Base-by-base conservation (phyloP, 2,329 filamentous ascomycete species). In the Cladorrhinum sp. region DNA sequence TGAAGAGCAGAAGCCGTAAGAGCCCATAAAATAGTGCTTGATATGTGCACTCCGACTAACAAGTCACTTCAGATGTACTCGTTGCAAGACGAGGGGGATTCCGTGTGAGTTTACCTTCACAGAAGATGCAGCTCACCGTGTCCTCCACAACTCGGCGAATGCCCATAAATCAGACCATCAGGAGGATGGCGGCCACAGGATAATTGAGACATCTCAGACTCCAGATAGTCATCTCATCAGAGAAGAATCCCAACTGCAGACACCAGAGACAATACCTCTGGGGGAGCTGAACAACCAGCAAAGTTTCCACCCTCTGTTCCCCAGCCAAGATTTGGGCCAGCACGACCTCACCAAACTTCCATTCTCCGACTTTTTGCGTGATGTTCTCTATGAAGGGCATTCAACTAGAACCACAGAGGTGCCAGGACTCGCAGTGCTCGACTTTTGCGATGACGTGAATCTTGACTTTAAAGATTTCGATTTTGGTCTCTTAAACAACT, bases 391-490 rank as follows among this genome's bases (percentile, higher is more conserved):
- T 58, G 76, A 81, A n/a, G 72, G 41, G 1, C 51, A 76, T 23
- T 62, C 72, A 7, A 64, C 70, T n/a, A 75, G 72, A 56, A 60
- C 73, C 2, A 70, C 69, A n/a, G 76, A 77, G 58, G 66, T 71
- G 3, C 78, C 78, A 58, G 77, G 76, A 0, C 71, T 79, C 13
- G 74, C 74, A 18, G 75, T 82, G 3, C 69, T 83, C 7, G 76
- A 83, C 64, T 82, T 82, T 63, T 81, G 79, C 62, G 76, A 79
- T 56, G 75, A 83, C 60, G 72, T 71, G 51, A 80, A 77, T 59
- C 70, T 83, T 27, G 41, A 83, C 51, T 73, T 84, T 22, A 81
- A 78, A 10, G 81, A 83, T 16, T 71, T 79, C 27, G 81, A 84
- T 65, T 83, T 82, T 68, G 77, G 78, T 0, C 70, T 83, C 4